These are phyloP conservation scores for Pisolithus thermaeus DNA, from an alignment of 1,284 basidiomycete genomes.

Conservation along the genomic window DNA sequence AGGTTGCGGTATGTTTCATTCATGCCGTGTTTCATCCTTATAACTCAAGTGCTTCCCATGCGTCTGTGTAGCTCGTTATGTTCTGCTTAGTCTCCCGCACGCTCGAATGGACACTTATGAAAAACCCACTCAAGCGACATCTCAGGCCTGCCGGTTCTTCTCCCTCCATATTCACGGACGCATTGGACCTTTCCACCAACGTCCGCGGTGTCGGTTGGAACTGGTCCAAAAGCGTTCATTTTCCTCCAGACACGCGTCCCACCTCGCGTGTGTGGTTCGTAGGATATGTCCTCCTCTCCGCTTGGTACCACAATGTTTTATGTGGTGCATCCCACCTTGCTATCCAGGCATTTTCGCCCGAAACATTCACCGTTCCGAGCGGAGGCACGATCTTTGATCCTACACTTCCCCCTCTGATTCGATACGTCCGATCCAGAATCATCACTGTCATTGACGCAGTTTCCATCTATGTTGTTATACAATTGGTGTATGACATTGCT, in stretches of 20 bases:
- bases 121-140: conserved; percentile 6
- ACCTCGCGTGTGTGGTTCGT: conserved; percentile 33
- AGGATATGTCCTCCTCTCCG: conserved; percentile 5
- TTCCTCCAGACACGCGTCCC: conserved; percentile 38
- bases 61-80: too few relatives aligned
- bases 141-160: neutral
- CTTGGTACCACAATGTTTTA: conserved; percentile 30
- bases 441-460: conserved; percentile 37
- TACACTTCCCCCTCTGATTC: conserved; percentile 32
- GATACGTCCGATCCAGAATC: conserved; percentile 36
- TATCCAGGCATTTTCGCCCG: conserved; percentile 35
- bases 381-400: conserved; percentile 48
- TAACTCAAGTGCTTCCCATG: too few relatives aligned
- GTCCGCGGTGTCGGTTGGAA: conserved; percentile 50
- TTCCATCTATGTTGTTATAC: conserved; percentile 37
- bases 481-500: conserved; percentile 33
- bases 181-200: conserved; percentile 40
- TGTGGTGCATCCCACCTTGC: conserved; percentile 38
- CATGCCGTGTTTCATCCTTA: too few relatives aligned
- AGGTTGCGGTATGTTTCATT: conserved; percentile 27
- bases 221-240: conserved; percentile 29
- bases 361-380: conserved; percentile 28
- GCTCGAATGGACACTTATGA: too few relatives aligned
- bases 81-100: too few relatives aligned
- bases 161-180: conserved; percentile 29